A percentile compares a stretch with the other conserved stretches of the same genome.
Evolutionary conservation across 129 eudicot species (phyloP).

Genomic region (Escallonia herrerae): DNA sequence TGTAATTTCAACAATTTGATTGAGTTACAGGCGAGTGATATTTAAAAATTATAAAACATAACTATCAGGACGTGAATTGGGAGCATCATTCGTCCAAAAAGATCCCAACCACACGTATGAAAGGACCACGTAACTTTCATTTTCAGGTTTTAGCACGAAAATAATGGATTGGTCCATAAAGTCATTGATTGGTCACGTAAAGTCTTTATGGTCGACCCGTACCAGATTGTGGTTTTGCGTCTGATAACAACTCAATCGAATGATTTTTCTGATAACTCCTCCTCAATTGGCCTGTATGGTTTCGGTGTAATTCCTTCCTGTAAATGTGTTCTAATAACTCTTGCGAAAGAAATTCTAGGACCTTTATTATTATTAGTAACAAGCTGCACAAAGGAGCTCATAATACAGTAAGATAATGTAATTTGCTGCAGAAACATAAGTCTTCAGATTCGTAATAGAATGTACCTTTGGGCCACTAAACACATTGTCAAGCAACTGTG

Average conservation of each 20-base stretch:
- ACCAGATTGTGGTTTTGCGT: constrained; percentile 26
- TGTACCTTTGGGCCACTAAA: too few species aligned
- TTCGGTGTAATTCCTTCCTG: constrained; percentile 1
- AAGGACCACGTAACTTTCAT: not conserved
- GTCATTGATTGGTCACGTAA: not conserved
- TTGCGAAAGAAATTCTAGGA: constrained; percentile 43
- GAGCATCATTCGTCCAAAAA: not conserved
- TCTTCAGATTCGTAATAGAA: too few species aligned
- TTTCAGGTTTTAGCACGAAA: not conserved
- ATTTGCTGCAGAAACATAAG: too few species aligned
- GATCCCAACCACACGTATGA: too few species aligned
- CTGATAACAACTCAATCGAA: too few species aligned
- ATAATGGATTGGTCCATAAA: too few species aligned
- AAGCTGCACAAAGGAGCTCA: constrained; percentile 13
- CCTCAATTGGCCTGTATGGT: constrained; percentile 33
- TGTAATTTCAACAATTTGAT: too few species aligned
- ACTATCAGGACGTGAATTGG: too few species aligned
- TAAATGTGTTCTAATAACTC: constrained; percentile 27
- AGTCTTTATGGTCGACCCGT: constrained; percentile 5
- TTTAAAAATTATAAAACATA: too few species aligned
- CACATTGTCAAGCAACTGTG: too few species aligned
- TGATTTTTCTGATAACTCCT: constrained; percentile 27
- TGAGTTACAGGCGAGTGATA: too few species aligned
- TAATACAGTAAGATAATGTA: too few species aligned
- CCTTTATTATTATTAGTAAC: constrained; percentile 36